Base-by-base conservation (phyloP, 1,139 yeast genomes). In the Geotrichum siamense region DNA sequence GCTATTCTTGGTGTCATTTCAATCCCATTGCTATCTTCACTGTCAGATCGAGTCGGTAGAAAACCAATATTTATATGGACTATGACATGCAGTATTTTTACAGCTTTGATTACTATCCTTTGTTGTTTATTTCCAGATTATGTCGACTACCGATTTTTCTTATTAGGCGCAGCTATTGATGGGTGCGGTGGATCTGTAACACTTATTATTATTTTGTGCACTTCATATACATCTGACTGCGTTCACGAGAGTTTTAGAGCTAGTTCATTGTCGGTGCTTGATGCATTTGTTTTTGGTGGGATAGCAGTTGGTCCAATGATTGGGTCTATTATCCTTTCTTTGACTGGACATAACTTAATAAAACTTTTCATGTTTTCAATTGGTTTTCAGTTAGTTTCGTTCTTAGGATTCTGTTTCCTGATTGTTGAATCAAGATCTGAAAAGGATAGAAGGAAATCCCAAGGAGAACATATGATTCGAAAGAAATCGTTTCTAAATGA, bases 21-120 rank as follows among this genome's bases (percentile, higher is more conserved):
- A 5, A 51, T 53, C 8, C 62, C 62, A 3, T 44, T 72, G 51
- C 57, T 78, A 9, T 85, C 86, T 0, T 72, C 75, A n/a, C 55
- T 76, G 27, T 76, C 85, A 3, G 93, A 83, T 59, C 64, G 71
- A 35, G 67, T 71, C 48, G 94, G 94, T 0, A 65, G 93, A 38
- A 74, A 69, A 49, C 65, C 76, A 27, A 51, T 79, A 16, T 51
- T 72, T 4, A 36, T 71, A 3, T 64, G 67, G 47, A 32, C 43
- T 23, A 39, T 45, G 40, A 16, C 25, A 3, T 56, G 68, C 17
- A 53, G 62, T 2, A 2, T 37, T 68, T 10, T 3, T 60, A 6
- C 64, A 69, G 0, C 58, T 26, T 5, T 46, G 16, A 39, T 64
- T 1, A 54, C 55, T 2, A 38, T 57, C 5, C 17, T 49, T 8